phyloP scores from a whole-genome alignment of 2,329 filamentous ascomycete species.

The Ophiocordyceps polyrhachis-furcata region DNA sequence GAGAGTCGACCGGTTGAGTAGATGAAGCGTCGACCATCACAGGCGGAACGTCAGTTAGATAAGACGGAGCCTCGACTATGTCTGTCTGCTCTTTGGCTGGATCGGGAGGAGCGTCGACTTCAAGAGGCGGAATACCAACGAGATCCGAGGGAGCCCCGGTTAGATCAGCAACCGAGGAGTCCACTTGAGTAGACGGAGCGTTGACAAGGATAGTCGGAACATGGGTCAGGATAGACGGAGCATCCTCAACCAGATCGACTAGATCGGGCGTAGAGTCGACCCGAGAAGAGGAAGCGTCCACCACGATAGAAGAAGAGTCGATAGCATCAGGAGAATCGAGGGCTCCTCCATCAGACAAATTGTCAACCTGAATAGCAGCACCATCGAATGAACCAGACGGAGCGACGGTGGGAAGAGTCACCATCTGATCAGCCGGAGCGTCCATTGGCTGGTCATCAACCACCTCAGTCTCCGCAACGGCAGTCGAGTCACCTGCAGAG shows the following conservation, averaged over 20 bases:
- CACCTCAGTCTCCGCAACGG: background rate
- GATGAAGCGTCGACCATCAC: background rate
- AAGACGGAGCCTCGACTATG: background rate
- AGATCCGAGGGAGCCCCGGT: background rate
- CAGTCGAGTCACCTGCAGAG: background rate
- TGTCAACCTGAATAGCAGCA: background rate
- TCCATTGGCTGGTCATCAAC: background rate
- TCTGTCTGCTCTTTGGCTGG: too few relatives aligned
- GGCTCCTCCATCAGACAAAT: background rate
- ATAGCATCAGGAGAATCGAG: background rate
- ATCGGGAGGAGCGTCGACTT: background rate
- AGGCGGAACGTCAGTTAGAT: background rate
- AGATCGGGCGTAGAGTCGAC: background rate
- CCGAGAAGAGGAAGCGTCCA: background rate
- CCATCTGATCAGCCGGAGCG: background rate
- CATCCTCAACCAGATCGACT: background rate
- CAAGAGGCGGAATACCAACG: background rate
- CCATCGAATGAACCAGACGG: background rate
- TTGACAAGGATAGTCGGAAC: background rate
- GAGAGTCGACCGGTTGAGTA: too few relatives aligned
- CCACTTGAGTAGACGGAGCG: background rate
- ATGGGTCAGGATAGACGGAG: background rate
- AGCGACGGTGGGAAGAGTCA: background rate
- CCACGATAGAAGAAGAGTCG: background rate
- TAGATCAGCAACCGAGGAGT: background rate